These are phyloP conservation scores for Vaccinium macrocarpon DNA, from an alignment of 148 eudicot genomes.

Conservation along the genomic window DNA sequence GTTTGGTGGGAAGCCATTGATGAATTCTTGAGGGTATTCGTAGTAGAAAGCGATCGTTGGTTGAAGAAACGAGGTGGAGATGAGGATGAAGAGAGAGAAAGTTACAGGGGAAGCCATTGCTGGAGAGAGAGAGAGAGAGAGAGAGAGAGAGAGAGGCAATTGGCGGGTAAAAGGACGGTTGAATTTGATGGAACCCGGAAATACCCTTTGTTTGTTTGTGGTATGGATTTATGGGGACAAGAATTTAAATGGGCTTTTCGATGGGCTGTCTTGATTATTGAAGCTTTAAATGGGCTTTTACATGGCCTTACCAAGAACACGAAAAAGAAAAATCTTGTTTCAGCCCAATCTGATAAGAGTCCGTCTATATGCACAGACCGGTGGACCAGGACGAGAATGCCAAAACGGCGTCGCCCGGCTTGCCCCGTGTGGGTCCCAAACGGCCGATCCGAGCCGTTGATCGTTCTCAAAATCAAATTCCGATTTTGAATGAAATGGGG, in stretches of 20 bases:
- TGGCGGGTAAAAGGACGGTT: slow-evolving; percentile 35
- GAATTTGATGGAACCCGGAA: neutral
- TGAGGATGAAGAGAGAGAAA: slow-evolving; percentile 27
- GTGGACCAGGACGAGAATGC: too few species aligned
- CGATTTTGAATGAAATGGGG: too few species aligned
- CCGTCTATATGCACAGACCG: too few species aligned
- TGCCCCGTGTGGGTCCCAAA: too few species aligned
- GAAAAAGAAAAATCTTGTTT: neutral
- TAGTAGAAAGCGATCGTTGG: slow-evolving; percentile 24
- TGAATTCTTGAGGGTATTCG: slow-evolving; percentile 35
- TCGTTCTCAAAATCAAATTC: too few species aligned
- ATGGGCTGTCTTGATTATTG: too few species aligned
- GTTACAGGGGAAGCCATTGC: slow-evolving; percentile 21
- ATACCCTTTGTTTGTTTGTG: neutral
- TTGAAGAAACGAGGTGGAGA: slow-evolving; percentile 8
- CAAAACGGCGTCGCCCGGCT: too few species aligned
- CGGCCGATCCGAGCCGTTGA: too few species aligned
- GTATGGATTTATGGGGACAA: neutral
- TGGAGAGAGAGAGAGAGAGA: neutral
- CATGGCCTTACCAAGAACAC: too few species aligned
- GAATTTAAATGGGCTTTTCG: neutral
- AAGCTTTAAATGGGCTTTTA: neutral
- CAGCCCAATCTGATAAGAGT: neutral
- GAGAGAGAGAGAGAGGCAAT: slow-evolving; percentile 10
- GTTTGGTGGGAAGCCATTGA: slow-evolving; percentile 14